These are phyloP conservation scores for Cercospora sp. DNA, from an alignment of 2,329 filamentous ascomycete genomes.

Conservation along the genomic window DNA sequence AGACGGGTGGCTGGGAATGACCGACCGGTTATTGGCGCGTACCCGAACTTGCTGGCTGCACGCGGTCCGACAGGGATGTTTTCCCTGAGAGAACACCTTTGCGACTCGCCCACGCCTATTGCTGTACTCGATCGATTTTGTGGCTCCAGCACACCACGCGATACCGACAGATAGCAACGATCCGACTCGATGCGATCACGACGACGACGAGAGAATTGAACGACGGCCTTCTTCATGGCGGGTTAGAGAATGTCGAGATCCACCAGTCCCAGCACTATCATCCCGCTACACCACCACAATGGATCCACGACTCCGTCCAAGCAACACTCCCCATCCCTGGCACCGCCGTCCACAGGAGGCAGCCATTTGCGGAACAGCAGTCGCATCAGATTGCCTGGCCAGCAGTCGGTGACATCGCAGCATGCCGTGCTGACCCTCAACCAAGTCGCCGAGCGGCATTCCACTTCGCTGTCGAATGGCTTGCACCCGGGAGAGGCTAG, in stretches of 20 bases:
- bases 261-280: slow-evolving; percentile 52
- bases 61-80: slow-evolving; percentile 1
- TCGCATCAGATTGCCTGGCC: slow-evolving; percentile 36
- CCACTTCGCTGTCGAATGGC: slow-evolving; percentile 80
- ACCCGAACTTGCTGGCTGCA: background rate
- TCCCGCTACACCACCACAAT: slow-evolving; percentile 58
- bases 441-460: slow-evolving; percentile 74
- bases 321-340: slow-evolving; percentile 13
- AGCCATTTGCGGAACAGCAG: slow-evolving; percentile 34
- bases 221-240: slow-evolving; percentile 38
- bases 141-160: background rate
- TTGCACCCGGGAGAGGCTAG: slow-evolving; percentile 79
- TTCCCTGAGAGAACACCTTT: slow-evolving; percentile 4
- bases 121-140: background rate
- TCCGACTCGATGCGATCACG: slow-evolving; percentile 7
- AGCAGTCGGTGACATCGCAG: slow-evolving; percentile 48
- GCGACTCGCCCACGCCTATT: background rate
- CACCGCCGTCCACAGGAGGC: slow-evolving; percentile 1
- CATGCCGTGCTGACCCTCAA: slow-evolving; percentile 70
- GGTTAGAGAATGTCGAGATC: slow-evolving; percentile 61
- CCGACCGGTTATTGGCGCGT: background rate
- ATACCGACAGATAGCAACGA: background rate
- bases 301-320: slow-evolving; percentile 29
- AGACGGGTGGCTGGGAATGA: background rate
- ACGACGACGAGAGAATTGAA: slow-evolving; percentile 9